These are phyloP conservation scores for Syzygium syzygioides DNA, from an alignment of 441 rosid species.

Conservation along the genomic window DNA sequence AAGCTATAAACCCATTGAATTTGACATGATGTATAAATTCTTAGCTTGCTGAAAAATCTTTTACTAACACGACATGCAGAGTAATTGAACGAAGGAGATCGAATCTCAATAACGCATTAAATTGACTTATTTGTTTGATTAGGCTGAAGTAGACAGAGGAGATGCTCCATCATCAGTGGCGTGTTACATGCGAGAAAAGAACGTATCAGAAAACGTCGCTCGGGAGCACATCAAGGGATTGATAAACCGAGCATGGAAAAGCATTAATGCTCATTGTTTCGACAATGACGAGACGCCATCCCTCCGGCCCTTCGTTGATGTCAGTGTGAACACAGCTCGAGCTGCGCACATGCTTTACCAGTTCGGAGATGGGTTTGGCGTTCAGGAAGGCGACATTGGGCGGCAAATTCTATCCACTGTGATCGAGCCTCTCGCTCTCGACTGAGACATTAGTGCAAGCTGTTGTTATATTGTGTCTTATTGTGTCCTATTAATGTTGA, in stretches of 20 bases:
- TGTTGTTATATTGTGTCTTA: neutral
- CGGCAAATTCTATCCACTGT: constrained; percentile 25
- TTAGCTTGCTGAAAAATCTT: neutral
- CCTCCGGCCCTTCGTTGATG: constrained; percentile 6
- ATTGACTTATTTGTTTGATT: neutral
- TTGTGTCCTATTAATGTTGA: neutral
- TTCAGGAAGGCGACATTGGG: constrained; percentile 23
- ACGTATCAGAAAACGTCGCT: constrained; percentile 24
- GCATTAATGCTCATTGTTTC: constrained; percentile 6
- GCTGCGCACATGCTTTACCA: constrained; percentile 35
- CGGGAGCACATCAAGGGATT: constrained; percentile 12
- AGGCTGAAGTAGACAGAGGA: constrained; percentile 48
- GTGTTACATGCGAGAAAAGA: constrained; percentile 29
- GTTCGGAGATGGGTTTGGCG: constrained; percentile 38
- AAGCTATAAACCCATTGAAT: neutral
- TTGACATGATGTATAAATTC: neutral
- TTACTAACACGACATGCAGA: neutral
- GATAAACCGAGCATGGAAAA: constrained; percentile 21
- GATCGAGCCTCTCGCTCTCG: constrained; percentile 23
- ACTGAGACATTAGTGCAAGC: neutral
- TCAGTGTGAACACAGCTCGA: constrained; percentile 28
- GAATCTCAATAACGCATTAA: neutral
- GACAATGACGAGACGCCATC: neutral
- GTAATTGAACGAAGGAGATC: neutral
- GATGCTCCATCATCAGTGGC: constrained; percentile 36